Conservation (phyloP, 2,329 filamentous ascomycete species). For the Scytalidium lignicola region DNA sequence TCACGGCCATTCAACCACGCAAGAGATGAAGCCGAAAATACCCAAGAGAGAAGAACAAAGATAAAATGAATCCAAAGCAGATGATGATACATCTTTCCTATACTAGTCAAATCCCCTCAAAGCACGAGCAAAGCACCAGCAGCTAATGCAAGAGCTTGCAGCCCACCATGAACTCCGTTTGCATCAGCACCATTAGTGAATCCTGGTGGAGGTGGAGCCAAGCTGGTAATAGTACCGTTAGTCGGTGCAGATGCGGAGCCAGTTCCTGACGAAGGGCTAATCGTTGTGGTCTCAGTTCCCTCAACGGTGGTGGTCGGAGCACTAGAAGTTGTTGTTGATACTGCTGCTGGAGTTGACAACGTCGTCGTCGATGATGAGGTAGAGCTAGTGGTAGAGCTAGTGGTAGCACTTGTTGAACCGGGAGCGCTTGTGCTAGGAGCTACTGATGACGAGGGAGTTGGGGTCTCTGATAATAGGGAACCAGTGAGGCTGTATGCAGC, state of each 20-base stretch:
- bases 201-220: background rate
- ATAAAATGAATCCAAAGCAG: too few relatives aligned
- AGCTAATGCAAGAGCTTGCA: background rate
- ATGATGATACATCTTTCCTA: too few relatives aligned
- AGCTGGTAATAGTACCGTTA: background rate
- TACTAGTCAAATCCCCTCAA: too few relatives aligned
- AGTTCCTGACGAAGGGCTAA: background rate
- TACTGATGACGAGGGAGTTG: conserved; percentile 26
- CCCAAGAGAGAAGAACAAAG: too few relatives aligned
- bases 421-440: background rate
- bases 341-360: background rate
- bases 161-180: background rate
- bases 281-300: too few relatives aligned
- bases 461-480: conserved; percentile 34
- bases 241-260: background rate
- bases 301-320: too few relatives aligned
- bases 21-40: too few relatives aligned
- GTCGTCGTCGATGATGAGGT: background rate
- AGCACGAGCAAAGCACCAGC: background rate
- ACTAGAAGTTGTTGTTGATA: background rate
- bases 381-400: background rate
- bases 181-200: background rate
- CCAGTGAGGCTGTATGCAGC: conserved; percentile 43
- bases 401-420: background rate
- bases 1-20: too few relatives aligned